Base-by-base conservation (phyloP, 1,139 yeast genomes). In the Debaryomyces psychrophilus region DNA sequence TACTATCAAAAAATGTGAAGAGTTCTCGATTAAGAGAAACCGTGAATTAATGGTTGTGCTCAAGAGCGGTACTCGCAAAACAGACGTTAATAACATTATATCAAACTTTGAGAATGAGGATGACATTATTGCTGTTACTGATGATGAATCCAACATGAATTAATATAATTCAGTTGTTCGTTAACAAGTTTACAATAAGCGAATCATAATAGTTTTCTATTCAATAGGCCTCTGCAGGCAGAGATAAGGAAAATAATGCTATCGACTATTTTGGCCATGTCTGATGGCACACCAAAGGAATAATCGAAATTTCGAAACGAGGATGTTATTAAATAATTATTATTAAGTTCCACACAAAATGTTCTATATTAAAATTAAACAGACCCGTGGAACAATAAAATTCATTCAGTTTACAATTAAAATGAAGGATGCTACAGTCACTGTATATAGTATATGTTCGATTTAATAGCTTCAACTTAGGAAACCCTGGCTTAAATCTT, bases 1-100 rank as follows among this genome's bases (percentile, higher is more conserved):
- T 0, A 90, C 98, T 0, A 90, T 93, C 38, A 86, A 85, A 61
- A 90, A 90, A 60, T 79, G 95, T 58, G 95, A 90, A 61, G 78
- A 83, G 54, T 81, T 73, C 50, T 85, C 87, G 0, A 77, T 83
- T 50, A 56, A 71, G 55, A 64, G 78, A 51, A 76, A 73, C 46
- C 59, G 63, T 37, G 64, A 65, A 35, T 54, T 79, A 31, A 67
- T 79, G 65, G 50, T 47, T 37, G 29, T 46, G 11, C 23, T 40
- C 22, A 40, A 45, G 42, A 43, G 34, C 18, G 47, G 45, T 23
- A n/a, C 29, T 12, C n/a, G 25, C 4, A 33, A 34, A 27, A 9
- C 29, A 6, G 23, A 22, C 14, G 18, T 42, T n/a, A 29, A 36
- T 18, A 44, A 22, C 22, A 29, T 44, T 12, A 33, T 44, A 14